These are phyloP conservation scores for Erigeron canadensis DNA, from an alignment of 129 eudicot species.

Conservation along the genomic window DNA sequence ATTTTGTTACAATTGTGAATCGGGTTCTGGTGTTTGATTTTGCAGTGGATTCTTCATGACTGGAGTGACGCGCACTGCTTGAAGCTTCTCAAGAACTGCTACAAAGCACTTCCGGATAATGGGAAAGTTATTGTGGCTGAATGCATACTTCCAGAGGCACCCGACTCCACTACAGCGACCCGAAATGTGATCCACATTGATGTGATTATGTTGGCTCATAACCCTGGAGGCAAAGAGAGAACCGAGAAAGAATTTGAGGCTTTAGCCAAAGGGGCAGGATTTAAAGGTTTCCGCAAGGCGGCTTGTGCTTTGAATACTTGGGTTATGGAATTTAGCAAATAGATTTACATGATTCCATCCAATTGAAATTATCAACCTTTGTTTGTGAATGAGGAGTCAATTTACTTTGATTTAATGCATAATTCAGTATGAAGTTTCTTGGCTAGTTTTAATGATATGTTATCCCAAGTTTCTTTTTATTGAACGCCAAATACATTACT, in stretches of 20 bases:
- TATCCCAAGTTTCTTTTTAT: no score
- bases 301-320: conserved; percentile 53
- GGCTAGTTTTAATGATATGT: neutral
- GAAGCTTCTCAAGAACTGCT: conserved; percentile 58
- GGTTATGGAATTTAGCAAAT: conserved; percentile 48
- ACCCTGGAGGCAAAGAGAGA: conserved; percentile 81
- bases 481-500: no score
- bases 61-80: conserved; percentile 79
- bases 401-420: neutral
- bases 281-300: conserved; percentile 35
- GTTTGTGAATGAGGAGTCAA: neutral
- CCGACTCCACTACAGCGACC: conserved; percentile 46
- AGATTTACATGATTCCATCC: neutral
- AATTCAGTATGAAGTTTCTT: neutral
- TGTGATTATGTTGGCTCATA: conserved; percentile 70
- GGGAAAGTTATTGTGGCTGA: conserved; percentile 75
- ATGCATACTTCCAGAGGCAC: conserved; percentile 67
- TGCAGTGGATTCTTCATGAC: conserved; percentile 79
- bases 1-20: neutral
- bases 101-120: conserved; percentile 56
- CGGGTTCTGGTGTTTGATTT: neutral
- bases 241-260: conserved; percentile 11
- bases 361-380: neutral
- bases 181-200: conserved; percentile 60
- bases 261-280: neutral